Evolutionary conservation across 129 eudicot genomes (phyloP), one percentile per base, ranked within the genome.

Genomic region (Arctium minus): DNA sequence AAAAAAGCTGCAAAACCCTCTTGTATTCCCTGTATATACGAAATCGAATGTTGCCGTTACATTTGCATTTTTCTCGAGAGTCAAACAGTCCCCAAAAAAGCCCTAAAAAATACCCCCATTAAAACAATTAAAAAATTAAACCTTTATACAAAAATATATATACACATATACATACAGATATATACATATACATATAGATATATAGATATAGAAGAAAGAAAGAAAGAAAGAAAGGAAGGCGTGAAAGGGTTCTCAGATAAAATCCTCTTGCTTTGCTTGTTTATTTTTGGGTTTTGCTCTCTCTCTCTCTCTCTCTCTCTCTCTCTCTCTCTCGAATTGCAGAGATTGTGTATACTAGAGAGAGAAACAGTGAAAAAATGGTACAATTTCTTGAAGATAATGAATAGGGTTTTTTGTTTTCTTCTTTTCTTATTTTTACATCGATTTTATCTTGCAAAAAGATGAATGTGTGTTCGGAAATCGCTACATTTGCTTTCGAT

Each of bases 11-110:
- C 86, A 83, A 60, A 17, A 35, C 40, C 81, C 42, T 70, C 53
- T 83, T 77, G 78, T 76, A 83, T 56, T 77, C 78, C 81, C 86
- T 75, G 79, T 84, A 78, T 84, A 84, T 84, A 84, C 86, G 86
- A 22, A 22, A 84, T 78, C 70, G 86, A 78, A 84, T 84, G 86
- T 84, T 84, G 83, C 86, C 86, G 86, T 84, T 84, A 78, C 86
- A 84, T 84, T 60, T 84, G 74, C 74, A 78, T 72, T 78, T 84
- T 29, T 72, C 74, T 84, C 83, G 70, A 38, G 53, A 80, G 84
- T 72, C 84, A 80, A 56, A 31, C 75, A 36, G 29, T 18, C 46
- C 70, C 31, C 70, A 17, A 62, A 50, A 22, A 50, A 50, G 64
- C 70, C 6, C 71, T 67, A 50, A 30, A 22, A 69, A 79, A 81